Evolutionary conservation across 1,139 yeast genomes (phyloP).

Genomic region (Suhomyces panamericanus): DNA sequence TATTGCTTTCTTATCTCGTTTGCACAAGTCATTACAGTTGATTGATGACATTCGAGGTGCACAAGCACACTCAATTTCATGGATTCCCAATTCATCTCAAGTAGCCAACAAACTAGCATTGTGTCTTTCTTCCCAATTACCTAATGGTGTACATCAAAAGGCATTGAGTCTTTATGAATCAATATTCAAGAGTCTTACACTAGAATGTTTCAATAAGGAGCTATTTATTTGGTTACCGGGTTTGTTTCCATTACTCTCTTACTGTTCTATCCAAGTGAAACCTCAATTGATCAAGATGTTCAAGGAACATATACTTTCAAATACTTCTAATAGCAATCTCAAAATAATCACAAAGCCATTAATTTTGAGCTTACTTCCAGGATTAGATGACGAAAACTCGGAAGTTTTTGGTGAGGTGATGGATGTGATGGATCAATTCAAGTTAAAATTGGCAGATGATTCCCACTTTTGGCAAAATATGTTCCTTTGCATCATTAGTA

Average conservation of each 20-base stretch:
- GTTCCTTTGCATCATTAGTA: constrained; percentile 71
- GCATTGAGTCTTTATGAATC: constrained; percentile 73
- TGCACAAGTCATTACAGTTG: constrained; percentile 64
- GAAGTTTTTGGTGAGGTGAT: constrained; percentile 71
- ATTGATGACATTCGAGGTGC: constrained; percentile 29
- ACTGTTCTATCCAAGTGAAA: constrained; percentile 85
- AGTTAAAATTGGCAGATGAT: constrained; percentile 61
- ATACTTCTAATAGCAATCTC: constrained; percentile 50
- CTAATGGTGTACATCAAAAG: constrained; percentile 94
- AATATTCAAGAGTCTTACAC: constrained; percentile 63
- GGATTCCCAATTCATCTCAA: constrained; percentile 41
- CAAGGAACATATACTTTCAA: constrained; percentile 50
- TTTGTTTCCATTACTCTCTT: constrained; percentile 76
- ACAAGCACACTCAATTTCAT: constrained; percentile 35
- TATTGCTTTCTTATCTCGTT: constrained; percentile 78
- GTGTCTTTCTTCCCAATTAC: constrained; percentile 77
- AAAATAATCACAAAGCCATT: constrained; percentile 65
- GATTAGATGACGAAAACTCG: constrained; percentile 87
- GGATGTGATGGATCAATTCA: constrained; percentile 59
- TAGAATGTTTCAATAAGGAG: constrained; percentile 49
- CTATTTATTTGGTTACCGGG: constrained; percentile 86
- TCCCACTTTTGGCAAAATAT: constrained; percentile 83
- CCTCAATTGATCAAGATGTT: constrained; percentile 69
- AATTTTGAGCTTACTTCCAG: constrained; percentile 74
- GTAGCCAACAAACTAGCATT: constrained; percentile 54